phyloP scores from a whole-genome alignment of 345 rosid genomes.

The Balakata baccata region DNA sequence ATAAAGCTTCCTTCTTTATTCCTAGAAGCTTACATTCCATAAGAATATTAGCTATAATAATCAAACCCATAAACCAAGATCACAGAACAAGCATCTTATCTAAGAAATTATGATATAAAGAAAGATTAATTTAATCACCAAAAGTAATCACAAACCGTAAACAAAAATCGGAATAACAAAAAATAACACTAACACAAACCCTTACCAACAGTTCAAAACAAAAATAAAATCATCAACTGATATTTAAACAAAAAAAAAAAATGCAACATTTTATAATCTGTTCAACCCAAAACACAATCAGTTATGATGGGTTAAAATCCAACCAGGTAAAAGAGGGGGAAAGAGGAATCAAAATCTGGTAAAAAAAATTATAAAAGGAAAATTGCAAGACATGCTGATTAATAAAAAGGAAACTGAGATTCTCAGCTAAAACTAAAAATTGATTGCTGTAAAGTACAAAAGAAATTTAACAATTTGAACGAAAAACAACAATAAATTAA shows the following conservation, averaged over 20 bases:
- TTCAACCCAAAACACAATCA: neutral
- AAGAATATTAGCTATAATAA: neutral
- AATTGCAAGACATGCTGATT: no score
- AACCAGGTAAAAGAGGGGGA: no score
- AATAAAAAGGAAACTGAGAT: neutral
- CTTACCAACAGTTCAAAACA: neutral
- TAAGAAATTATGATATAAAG: no score
- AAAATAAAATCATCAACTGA: neutral
- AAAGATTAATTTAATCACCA: neutral
- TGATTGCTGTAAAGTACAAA: neutral
- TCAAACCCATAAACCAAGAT: neutral
- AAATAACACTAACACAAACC: neutral
- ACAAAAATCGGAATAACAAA: neutral
- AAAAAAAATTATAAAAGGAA: no score
- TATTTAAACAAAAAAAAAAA: neutral
- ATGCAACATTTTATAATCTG: neutral
- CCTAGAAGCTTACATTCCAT: neutral
- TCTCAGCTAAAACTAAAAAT: neutral
- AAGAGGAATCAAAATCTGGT: neutral
- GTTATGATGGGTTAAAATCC: neutral
- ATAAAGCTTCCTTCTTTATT: neutral
- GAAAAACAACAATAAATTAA: neutral
- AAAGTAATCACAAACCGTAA: no score
- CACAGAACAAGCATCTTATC: neutral
- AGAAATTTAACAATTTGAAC: no score